A percentile compares a stretch with the other conserved stretches of the same genome.
These are phyloP conservation scores for Lichina pygmaea DNA, from an alignment of 495 filamentous ascomycete genomes.

Conservation along the genomic window DNA sequence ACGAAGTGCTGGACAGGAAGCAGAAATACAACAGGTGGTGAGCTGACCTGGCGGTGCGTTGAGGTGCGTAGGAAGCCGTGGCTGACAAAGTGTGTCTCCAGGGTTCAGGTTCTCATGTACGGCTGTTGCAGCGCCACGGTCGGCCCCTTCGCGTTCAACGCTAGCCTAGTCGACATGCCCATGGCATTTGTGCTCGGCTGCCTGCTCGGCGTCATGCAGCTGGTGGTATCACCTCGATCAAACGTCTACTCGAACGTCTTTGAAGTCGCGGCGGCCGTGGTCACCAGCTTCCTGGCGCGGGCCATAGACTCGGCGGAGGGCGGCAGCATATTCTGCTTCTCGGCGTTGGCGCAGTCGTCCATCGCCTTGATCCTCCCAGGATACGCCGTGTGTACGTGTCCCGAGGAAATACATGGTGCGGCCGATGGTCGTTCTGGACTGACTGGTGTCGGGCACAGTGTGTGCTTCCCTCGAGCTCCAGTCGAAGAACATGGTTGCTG, in stretches of 20 bases:
- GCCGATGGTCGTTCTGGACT: background rate
- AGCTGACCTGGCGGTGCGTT: background rate
- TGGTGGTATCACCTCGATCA: conserved; percentile 51
- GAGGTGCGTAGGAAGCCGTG: background rate
- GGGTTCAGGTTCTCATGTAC: conserved; percentile 48
- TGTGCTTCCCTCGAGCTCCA: conserved; percentile 74
- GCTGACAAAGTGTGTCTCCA: background rate
- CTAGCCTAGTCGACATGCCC: conserved; percentile 66
- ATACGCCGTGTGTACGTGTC: conserved; percentile 34
- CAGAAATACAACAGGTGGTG: conserved; percentile 37
- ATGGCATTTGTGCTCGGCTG: conserved; percentile 67
- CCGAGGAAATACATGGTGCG: background rate
- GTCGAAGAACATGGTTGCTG: conserved; percentile 61
- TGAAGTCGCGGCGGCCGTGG: conserved; percentile 62
- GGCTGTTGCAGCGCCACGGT: conserved; percentile 56
- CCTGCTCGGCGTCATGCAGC: conserved; percentile 56
- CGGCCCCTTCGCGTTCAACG: conserved; percentile 78
- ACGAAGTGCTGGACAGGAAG: conserved; percentile 32
- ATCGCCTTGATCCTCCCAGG: conserved; percentile 86
- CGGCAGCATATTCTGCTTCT: conserved; percentile 65
- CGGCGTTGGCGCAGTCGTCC: conserved; percentile 65
- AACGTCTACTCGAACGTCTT: conserved; percentile 73
- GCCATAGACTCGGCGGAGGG: conserved; percentile 62
- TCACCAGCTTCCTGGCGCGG: conserved; percentile 73
- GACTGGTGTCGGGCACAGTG: conserved; percentile 9